These are phyloP conservation scores for Tanacetum coccineum DNA, from an alignment of 129 eudicot species.

Conservation along the genomic window DNA sequence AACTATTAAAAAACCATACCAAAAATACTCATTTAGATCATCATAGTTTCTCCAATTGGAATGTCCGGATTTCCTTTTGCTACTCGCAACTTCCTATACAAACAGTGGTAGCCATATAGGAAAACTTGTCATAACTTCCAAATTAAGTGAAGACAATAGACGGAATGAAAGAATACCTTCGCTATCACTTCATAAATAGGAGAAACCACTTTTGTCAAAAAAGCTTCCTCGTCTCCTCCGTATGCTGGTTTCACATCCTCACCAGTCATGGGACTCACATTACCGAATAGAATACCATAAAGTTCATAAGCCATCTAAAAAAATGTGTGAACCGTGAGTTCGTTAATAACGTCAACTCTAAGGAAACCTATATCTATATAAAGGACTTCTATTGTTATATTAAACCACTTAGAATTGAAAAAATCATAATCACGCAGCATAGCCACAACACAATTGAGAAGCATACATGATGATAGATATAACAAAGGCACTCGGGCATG, in stretches of 20 bases:
- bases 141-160: slow-evolving; percentile 4
- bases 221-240: slow-evolving; percentile 98
- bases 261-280: slow-evolving; percentile 94
- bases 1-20: slow-evolving; percentile 36
- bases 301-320: slow-evolving; percentile 93
- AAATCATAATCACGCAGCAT: too few relatives aligned
- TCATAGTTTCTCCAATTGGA: slow-evolving; percentile 96
- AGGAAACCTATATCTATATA: too few relatives aligned
- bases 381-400: too few relatives aligned
- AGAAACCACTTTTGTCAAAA: slow-evolving; percentile 79
- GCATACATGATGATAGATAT: slow-evolving; percentile 96
- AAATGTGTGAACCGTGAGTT: slow-evolving; percentile 17
- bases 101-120: neutral
- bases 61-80: slow-evolving; percentile 85
- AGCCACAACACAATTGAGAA: neutral
- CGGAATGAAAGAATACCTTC: slow-evolving; percentile 42
- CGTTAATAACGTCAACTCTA: neutral
- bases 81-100: slow-evolving; percentile 82
- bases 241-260: slow-evolving; percentile 98
- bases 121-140: neutral
- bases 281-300: slow-evolving; percentile 98
- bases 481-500: slow-evolving; percentile 99
- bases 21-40: slow-evolving; percentile 88
- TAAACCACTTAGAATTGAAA: too few relatives aligned
- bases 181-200: slow-evolving; percentile 94